These are phyloP conservation scores for Talaromyces piceae DNA, from an alignment of 2,329 filamentous ascomycete genomes.

Conservation along the genomic window DNA sequence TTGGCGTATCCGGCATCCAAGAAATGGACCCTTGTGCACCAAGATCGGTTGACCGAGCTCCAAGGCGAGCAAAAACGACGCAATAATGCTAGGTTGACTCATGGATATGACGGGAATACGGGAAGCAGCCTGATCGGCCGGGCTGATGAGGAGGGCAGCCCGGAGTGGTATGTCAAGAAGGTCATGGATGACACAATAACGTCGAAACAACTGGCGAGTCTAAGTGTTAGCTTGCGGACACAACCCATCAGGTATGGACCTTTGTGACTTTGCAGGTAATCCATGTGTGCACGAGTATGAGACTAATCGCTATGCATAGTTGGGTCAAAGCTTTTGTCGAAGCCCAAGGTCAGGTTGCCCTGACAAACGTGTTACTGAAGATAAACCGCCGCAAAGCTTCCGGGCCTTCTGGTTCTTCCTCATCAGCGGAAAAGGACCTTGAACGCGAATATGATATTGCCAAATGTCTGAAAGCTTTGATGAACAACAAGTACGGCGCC, in stretches of 20 bases:
- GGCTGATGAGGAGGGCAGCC: constrained; percentile 89
- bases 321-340: constrained; percentile 98
- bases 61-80: constrained; percentile 90
- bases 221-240: constrained; percentile 89
- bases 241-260: constrained; percentile 69
- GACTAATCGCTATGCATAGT: constrained; percentile 26
- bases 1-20: constrained; percentile 87
- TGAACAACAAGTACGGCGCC: constrained; percentile 99
- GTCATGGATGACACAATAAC: constrained; percentile 95
- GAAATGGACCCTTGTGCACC: constrained; percentile 96
- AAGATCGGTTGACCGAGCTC: constrained; percentile 87
- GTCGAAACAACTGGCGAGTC: constrained; percentile 80
- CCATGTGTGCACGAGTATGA: neutral
- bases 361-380: constrained; percentile 88
- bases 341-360: constrained; percentile 90
- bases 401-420: constrained; percentile 51
- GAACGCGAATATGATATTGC: constrained; percentile 95
- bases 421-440: constrained; percentile 65
- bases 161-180: constrained; percentile 95
- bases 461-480: constrained; percentile 92
- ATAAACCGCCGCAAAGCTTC: constrained; percentile 80
- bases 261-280: neutral
- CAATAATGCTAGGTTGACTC: constrained; percentile 62
- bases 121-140: constrained; percentile 48
- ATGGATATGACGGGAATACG: constrained; percentile 58